Percentiles rank a stretch among this genome's conserved stretches.
Conservation (phyloP, 169 alveolate genomes). For the Theileria equi region DNA sequence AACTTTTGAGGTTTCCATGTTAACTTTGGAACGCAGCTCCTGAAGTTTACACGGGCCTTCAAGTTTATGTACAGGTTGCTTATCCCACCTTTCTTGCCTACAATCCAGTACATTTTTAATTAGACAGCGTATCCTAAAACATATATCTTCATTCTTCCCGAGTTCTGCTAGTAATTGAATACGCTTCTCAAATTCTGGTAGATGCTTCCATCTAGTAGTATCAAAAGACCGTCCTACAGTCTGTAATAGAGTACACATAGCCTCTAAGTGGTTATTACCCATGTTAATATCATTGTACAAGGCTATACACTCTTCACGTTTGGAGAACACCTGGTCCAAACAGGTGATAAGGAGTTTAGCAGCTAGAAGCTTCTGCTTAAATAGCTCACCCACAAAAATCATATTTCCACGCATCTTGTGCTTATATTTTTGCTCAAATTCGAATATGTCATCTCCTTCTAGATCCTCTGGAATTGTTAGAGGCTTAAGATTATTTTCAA, state of each 20-base stretch:
- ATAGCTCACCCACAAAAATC: constrained; percentile 82
- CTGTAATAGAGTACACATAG: constrained; percentile 79
- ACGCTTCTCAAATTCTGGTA: constrained; percentile 68
- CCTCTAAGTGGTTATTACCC: constrained; percentile 80
- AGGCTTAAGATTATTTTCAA: constrained; percentile 79
- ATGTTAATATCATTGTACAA: constrained; percentile 67
- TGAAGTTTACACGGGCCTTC: constrained; percentile 61
- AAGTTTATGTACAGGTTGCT: constrained; percentile 48
- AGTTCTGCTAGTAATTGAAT: constrained; percentile 72
- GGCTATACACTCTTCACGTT: constrained; percentile 68
- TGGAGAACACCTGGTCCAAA: constrained; percentile 76
- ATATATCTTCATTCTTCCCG: constrained; percentile 71
- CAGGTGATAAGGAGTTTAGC: constrained; percentile 79
- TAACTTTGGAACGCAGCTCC: constrained; percentile 17
- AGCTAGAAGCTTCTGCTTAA: constrained; percentile 77
- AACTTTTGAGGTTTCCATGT: not conserved
- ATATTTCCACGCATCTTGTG: constrained; percentile 84
- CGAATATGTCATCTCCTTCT: constrained; percentile 80
- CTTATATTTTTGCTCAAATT: constrained; percentile 80
- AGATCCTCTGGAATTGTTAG: constrained; percentile 74
- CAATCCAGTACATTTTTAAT: constrained; percentile 81
- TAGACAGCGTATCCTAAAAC: constrained; percentile 79
- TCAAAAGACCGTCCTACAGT: constrained; percentile 79
- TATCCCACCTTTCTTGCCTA: constrained; percentile 80
- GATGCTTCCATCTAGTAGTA: constrained; percentile 75